A percentile compares a stretch with the other conserved stretches of the same genome.
Conservation (phyloP, 2,329 filamentous ascomycete species). For the Sordariomycetes sp. region DNA sequence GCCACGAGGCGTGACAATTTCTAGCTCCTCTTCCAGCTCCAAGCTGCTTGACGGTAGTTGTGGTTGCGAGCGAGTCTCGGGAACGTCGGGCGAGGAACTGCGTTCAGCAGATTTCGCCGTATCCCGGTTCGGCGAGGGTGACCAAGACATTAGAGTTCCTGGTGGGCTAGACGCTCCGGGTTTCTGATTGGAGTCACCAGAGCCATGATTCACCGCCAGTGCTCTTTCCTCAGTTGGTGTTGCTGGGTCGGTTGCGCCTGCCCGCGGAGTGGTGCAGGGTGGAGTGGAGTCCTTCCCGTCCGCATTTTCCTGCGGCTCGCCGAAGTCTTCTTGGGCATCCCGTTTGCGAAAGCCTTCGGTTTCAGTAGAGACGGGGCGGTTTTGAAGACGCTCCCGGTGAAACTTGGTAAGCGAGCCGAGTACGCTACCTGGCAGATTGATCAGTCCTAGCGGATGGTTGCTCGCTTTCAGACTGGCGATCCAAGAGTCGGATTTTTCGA, state of each 20-base stretch:
- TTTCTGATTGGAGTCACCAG: not conserved
- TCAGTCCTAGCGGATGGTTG: constrained; percentile 12
- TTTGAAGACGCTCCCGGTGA: not conserved
- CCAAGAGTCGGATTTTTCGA: constrained; percentile 26
- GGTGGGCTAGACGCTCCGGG: not conserved
- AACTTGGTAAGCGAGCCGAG: not conserved
- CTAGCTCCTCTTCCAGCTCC: constrained; percentile 22
- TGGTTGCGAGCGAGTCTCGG: constrained; percentile 12
- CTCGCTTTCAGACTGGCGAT: constrained; percentile 12
- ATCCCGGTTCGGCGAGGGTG: not conserved
- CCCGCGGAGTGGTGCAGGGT: too few relatives aligned
- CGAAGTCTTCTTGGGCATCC: not conserved
- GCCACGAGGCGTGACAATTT: constrained; percentile 15
- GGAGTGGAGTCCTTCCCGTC: too few relatives aligned
- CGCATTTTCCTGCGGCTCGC: too few relatives aligned
- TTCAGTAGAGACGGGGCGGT: not conserved
- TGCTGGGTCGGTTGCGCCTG: too few relatives aligned
- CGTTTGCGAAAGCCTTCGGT: not conserved
- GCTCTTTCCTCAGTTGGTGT: not conserved
- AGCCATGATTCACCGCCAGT: not conserved
- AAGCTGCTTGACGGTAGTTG: not conserved
- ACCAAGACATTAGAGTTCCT: not conserved
- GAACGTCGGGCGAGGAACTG: constrained; percentile 14
- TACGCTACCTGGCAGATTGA: constrained; percentile 24
- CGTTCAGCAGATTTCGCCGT: not conserved